Base-by-base conservation (phyloP, 2,329 filamentous ascomycete species). In the Paraphaeosphaeria sporulosa region DNA sequence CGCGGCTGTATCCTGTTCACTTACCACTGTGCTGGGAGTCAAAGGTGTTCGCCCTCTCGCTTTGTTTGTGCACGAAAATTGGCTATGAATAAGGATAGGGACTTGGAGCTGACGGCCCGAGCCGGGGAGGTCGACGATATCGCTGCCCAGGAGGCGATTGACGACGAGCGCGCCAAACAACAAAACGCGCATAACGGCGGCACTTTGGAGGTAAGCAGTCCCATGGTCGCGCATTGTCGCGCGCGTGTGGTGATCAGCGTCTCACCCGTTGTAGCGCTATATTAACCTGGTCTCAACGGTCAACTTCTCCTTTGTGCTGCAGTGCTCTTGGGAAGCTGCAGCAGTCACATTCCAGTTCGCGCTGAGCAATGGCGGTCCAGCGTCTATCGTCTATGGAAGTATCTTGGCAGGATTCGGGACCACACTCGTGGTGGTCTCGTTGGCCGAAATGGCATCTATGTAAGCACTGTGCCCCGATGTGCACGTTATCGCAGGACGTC, bases 391-490 rank as follows among this genome's bases (percentile, higher is more conserved):
- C 4, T 75, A 72, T 40, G 72, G 72, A 38, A 63, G 57, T 46
- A 67, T 75, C 34, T 62, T 75, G 25, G 65, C 69, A 1, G 65
- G 64, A 12, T 50, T 68, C n/a, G 72, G 71, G 17, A 64, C 70
- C 8, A 66, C 58, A n/a, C 71, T 76, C 3, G 67, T 75, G 9
- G 73, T 73, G 8, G 71, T 73, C 2, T 77, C 67, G 6, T 58
- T 75, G 1, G 69, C 64, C 4, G 71, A 73, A 27, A 65, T 75
- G 64, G 69, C 70, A 5, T 71, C 70, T 2, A 74, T 75, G 69
- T 69, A 62, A 59, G 64, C 49, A 65, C 38, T 70, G 34, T 44
- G 30, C 30, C 19, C 7, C 71, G 69, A 54, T 74, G 59, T 63
- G 78, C 23, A 60, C 25, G 17, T 34, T 4, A 40, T 44, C 51